A percentile compares a stretch with the other conserved stretches of the same genome.
Evolutionary conservation across 2,329 filamentous ascomycete species (phyloP).

Genomic region (Mariannaea elegans): DNA sequence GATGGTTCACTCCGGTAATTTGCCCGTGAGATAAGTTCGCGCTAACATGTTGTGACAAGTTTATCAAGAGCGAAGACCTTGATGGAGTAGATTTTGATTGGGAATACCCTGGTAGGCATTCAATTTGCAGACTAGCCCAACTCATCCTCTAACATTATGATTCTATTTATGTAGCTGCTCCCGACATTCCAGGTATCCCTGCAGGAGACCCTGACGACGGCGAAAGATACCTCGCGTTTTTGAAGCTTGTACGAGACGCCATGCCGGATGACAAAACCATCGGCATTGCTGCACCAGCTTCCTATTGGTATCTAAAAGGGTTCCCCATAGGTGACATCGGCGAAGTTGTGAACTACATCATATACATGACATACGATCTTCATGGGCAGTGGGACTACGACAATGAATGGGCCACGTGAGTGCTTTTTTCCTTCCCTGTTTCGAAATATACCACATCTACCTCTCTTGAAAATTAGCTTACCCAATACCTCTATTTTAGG

Average conservation of each 20-base stretch:
- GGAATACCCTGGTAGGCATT: slow-evolving; percentile 52
- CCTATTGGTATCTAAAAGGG: slow-evolving; percentile 46
- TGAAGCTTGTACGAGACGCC: not conserved
- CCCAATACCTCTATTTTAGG: too few species aligned
- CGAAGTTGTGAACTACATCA: slow-evolving; percentile 42
- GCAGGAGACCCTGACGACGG: not conserved
- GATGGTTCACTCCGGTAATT: too few species aligned
- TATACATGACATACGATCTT: slow-evolving; percentile 48
- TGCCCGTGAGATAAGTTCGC: too few species aligned
- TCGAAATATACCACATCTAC: too few species aligned
- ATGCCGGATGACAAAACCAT: slow-evolving; percentile 36
- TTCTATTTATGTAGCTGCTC: too few species aligned
- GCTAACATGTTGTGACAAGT: too few species aligned
- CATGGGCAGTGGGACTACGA: slow-evolving; percentile 46
- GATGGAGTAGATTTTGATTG: slow-evolving; percentile 55
- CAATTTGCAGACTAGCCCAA: too few species aligned
- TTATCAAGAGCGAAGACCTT: slow-evolving; percentile 47
- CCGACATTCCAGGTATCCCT: not conserved
- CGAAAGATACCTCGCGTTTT: not conserved
- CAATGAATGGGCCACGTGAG: slow-evolving; percentile 40
- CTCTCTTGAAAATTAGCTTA: too few species aligned
- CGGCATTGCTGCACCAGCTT: slow-evolving; percentile 45
- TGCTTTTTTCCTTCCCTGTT: too few species aligned
- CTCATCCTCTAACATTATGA: too few species aligned
- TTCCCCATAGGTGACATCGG: slow-evolving; percentile 43